Evolutionary conservation across 2,329 filamentous ascomycete genomes (phyloP).

Genomic region (Pyrenochaeta sp.): DNA sequence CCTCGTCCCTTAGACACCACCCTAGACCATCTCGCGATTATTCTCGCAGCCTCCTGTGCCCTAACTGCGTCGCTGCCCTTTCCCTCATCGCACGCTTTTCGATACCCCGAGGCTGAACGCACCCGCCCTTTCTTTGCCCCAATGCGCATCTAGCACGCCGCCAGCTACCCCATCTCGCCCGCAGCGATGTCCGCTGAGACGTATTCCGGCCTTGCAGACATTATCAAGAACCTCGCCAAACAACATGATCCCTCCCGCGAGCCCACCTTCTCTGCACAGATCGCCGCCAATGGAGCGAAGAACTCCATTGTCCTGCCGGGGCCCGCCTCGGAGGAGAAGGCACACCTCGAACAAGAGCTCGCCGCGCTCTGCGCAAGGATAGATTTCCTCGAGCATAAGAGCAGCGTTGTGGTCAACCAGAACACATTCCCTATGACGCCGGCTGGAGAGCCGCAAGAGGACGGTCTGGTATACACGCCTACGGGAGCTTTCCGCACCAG

Average conservation of each 20-base stretch:
- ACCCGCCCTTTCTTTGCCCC: slow-evolving; percentile 28
- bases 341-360: slow-evolving; percentile 82
- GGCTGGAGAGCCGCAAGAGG: slow-evolving; percentile 67
- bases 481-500: slow-evolving; percentile 45
- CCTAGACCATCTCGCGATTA: slow-evolving; percentile 9
- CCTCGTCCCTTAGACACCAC: slow-evolving; percentile 18
- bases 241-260: slow-evolving; percentile 55
- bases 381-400: slow-evolving; percentile 82
- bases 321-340: slow-evolving; percentile 76
- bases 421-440: slow-evolving; percentile 77
- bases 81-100: slow-evolving; percentile 4
- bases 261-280: slow-evolving; percentile 54
- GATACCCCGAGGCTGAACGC: slow-evolving; percentile 23
- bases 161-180: slow-evolving; percentile 28
- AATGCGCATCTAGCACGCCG: slow-evolving; percentile 48
- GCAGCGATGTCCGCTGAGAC: slow-evolving; percentile 48
- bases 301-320: slow-evolving; percentile 80
- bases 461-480: slow-evolving; percentile 62
- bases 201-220: slow-evolving; percentile 48
- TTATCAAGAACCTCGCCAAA: slow-evolving; percentile 60
- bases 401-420: slow-evolving; percentile 66
- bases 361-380: slow-evolving; percentile 79
- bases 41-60: slow-evolving; percentile 4
- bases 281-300: slow-evolving; percentile 44
- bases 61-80: slow-evolving; percentile 1